These are phyloP conservation scores for Venturia effusa DNA, from an alignment of 2,329 filamentous ascomycete species.

Conservation along the genomic window DNA sequence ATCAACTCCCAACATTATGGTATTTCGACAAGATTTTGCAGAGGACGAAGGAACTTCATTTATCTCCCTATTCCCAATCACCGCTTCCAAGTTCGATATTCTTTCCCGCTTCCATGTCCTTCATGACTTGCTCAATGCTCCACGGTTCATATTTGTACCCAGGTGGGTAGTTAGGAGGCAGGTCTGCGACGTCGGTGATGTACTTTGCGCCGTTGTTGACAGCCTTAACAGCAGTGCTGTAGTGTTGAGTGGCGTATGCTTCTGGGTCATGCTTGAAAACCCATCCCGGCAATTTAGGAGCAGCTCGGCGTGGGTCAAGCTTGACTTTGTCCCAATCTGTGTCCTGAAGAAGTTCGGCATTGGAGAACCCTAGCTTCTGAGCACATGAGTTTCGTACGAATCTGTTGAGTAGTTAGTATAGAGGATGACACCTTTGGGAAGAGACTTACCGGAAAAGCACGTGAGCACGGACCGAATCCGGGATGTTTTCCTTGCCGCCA, in stretches of 20 bases:
- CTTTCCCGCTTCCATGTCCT: constrained; percentile 26
- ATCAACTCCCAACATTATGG: too few species aligned
- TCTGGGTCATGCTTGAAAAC: constrained; percentile 36
- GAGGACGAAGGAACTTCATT: too few species aligned
- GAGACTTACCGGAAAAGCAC: constrained; percentile 29
- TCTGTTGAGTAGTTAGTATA: constrained; percentile 16
- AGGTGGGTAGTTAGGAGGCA: constrained; percentile 12
- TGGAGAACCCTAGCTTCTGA: constrained; percentile 25
- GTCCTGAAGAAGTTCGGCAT: constrained; percentile 22
- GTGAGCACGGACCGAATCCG: constrained; percentile 29
- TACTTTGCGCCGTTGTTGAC: constrained; percentile 30
- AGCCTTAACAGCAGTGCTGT: constrained; percentile 29
- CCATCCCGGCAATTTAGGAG: constrained; percentile 37
- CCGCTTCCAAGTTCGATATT: constrained; percentile 24
- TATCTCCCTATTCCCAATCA: constrained; percentile 20
- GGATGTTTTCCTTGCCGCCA: constrained; percentile 28
- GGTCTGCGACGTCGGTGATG: constrained; percentile 3
- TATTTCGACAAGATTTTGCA: too few species aligned
- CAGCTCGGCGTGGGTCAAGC: constrained; percentile 26
- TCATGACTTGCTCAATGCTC: constrained; percentile 32
- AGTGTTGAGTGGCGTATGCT: constrained; percentile 34
- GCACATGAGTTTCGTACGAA: constrained; percentile 38
- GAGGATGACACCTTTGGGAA: not conserved
- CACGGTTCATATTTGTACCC: constrained; percentile 31
- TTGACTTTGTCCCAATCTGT: constrained; percentile 39